Evolutionary conservation across 148 eudicot species (phyloP), one percentile per base, ranked within the genome.

Genomic region (Nepenthes gracilis): DNA sequence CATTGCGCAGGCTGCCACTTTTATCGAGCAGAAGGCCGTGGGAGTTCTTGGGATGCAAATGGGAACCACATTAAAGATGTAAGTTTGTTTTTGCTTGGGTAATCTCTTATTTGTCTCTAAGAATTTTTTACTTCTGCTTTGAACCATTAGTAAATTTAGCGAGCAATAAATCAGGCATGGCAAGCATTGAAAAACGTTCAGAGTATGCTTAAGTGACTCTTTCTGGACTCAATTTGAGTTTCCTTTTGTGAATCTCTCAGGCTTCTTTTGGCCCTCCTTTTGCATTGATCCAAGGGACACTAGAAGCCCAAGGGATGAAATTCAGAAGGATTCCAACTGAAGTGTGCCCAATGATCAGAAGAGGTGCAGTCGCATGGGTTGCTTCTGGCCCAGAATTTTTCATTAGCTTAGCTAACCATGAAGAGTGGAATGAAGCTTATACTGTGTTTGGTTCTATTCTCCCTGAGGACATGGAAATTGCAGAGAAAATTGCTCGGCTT

Each of bases 331-430:
- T 92, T 15, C 83, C 85, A n/a, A 52, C 68, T 1, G 98, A 88
- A 70, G 75, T 49, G 57, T 80, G 88, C 64, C 88, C 76, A 40
- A 65, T 63, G 8, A 75, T 92, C 56, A 82, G 66, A 66, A 81
- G 94, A 79, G 98, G 98, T 47, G 75, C 96, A 36, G 93, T 92
- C 35, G 98, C 96, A 50, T 88, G 94, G 98, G 80, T 92, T 47
- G 98, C 86, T 35, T 82, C 98, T 2, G 98, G 98, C 35, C 98
- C 98, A 9, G 96, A 92, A 65, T 92, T 92, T 72, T 92, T 92
- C 37, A 78, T 92, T 62, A 92, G 98, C 86, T 67, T 92, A 59
- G 98, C 98, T 2, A 83, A 85, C 59, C 98, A 92, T 38, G 60
- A 63, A 40, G 98, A 92, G 57, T 92, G 96, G 98, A 78, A 73